A percentile compares a stretch with the other conserved stretches of the same genome.
phyloP scores from a whole-genome alignment of 1,139 yeast genomes.

The Saccharomyces pastorianus region DNA sequence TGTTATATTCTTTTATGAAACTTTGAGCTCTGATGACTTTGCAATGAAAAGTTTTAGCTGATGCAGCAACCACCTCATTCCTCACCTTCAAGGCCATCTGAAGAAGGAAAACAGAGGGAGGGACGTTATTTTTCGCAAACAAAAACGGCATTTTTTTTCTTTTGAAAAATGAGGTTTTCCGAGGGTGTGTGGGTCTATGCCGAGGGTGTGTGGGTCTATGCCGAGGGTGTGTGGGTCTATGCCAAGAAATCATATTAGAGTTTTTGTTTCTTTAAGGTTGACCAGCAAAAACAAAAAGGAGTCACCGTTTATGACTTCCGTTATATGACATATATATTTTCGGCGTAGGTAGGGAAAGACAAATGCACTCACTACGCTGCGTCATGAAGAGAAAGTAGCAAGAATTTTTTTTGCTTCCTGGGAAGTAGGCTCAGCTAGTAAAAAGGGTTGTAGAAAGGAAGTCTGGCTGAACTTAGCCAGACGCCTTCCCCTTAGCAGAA shows the following conservation, averaged over 20 bases:
- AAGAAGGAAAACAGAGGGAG: background rate
- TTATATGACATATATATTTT: background rate
- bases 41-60: background rate
- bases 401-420: background rate
- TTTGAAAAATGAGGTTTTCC: background rate
- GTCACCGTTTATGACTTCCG: background rate
- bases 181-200: background rate
- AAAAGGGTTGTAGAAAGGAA: background rate
- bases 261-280: background rate
- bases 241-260: background rate
- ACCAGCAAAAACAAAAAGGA: background rate
- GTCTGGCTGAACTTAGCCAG: background rate
- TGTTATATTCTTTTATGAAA: background rate
- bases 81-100: background rate
- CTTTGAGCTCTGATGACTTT: background rate
- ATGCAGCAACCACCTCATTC: background rate
- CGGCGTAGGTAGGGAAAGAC: background rate
- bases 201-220: background rate
- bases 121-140: background rate
- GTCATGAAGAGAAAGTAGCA: background rate
- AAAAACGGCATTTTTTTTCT: background rate
- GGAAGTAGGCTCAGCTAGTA: background rate
- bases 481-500: background rate
- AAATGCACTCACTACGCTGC: background rate
- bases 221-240: background rate